phyloP scores from a whole-genome alignment of 1,139 yeast species.

The Yamadazyma atmosphaerica region DNA sequence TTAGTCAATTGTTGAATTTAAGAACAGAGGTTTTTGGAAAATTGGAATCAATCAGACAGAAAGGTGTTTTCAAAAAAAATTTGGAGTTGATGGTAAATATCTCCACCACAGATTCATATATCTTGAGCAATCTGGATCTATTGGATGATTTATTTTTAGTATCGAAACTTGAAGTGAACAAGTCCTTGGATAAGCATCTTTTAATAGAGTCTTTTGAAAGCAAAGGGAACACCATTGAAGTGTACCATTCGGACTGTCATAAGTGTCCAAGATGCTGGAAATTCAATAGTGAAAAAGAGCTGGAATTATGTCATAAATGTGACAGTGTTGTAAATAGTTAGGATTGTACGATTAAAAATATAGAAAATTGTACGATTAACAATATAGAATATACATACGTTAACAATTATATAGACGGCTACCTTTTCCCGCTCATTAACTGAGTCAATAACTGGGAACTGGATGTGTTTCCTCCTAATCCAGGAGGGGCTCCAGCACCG shows the following conservation, averaged over 20 bases:
- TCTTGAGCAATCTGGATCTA: conserved; percentile 33
- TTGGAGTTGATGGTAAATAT: conserved; percentile 49
- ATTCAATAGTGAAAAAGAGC: conserved; percentile 52
- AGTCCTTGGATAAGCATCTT: conserved; percentile 1
- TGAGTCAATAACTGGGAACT: conserved; percentile 68
- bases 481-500: conserved; percentile 12
- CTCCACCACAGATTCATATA: conserved; percentile 22
- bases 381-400: no score
- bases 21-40: conserved; percentile 49
- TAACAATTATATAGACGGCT: no score
- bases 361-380: no score
- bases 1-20: conserved; percentile 44
- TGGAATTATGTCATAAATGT: conserved; percentile 69
- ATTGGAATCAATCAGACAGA: conserved; percentile 33
- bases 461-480: conserved; percentile 28
- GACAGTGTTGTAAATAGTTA: conserved; percentile 26
- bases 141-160: conserved; percentile 66
- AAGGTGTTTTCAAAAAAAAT: conserved; percentile 55
- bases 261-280: conserved; percentile 98
- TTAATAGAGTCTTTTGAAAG: conserved; percentile 16
- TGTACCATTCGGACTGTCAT: conserved; percentile 35
- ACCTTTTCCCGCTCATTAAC: conserved; percentile 62
- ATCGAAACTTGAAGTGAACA: conserved; percentile 29
- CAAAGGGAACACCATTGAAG: conserved; percentile 20
- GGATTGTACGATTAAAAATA: neutral